These are phyloP conservation scores for Lachnellula arida DNA, from an alignment of 2,329 filamentous ascomycete species.

Conservation along the genomic window DNA sequence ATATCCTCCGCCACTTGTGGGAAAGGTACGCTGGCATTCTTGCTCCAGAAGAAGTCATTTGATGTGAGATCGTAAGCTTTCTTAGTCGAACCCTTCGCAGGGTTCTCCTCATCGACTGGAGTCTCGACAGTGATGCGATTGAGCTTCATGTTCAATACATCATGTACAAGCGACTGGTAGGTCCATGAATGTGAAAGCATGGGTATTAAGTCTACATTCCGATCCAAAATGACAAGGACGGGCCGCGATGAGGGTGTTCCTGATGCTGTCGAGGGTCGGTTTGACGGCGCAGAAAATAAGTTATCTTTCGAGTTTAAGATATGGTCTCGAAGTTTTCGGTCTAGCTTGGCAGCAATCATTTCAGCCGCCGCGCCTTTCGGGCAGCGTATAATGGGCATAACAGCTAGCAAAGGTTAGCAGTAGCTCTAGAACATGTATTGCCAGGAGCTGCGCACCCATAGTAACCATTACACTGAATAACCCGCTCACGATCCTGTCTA, in stretches of 20 bases:
- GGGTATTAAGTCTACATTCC: constrained; percentile 90
- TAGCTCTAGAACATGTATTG: background rate
- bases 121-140: constrained; percentile 93
- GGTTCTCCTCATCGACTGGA: constrained; percentile 71
- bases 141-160: constrained; percentile 73
- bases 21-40: constrained; percentile 86
- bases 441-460: constrained; percentile 61
- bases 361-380: constrained; percentile 91
- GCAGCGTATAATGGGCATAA: constrained; percentile 92
- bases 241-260: constrained; percentile 71
- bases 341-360: constrained; percentile 88
- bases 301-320: constrained; percentile 98
- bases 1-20: constrained; percentile 96
- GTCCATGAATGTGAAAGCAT: constrained; percentile 98
- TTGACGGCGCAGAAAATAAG: constrained; percentile 65
- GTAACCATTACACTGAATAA: constrained; percentile 99
- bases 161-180: constrained; percentile 78
- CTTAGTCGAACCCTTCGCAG: constrained; percentile 70
- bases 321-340: constrained; percentile 93
- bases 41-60: constrained; percentile 94
- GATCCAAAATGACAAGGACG: constrained; percentile 87
- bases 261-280: constrained; percentile 51
- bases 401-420: constrained; percentile 47
- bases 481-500: constrained; percentile 90
- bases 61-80: constrained; percentile 86